Conservation (phyloP, 495 filamentous ascomycete species). For the Tuber microsphaerosporum region DNA sequence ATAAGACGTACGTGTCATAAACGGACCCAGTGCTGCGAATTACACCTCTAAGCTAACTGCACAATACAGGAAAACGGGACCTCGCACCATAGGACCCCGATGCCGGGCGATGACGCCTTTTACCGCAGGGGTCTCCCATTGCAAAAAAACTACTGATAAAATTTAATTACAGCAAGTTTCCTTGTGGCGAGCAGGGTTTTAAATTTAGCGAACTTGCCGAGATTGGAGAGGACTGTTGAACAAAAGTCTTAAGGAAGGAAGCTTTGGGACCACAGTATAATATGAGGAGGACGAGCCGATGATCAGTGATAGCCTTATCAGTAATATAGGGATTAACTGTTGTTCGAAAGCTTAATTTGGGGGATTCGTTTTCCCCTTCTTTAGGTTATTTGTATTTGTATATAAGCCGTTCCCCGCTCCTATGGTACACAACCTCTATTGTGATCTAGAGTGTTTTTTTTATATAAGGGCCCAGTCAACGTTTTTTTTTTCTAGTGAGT, state of each 20-base stretch:
- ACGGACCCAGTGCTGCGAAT: neutral
- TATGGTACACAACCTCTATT: slow-evolving; percentile 1
- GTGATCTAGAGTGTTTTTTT: neutral
- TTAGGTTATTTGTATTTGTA: neutral
- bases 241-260: too few relatives aligned
- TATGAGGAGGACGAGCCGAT: neutral
- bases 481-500: too few relatives aligned
- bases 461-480: neutral
- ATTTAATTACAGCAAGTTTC: too few relatives aligned
- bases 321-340: neutral
- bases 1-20: neutral
- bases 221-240: neutral
- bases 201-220: neutral
- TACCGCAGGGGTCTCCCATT: neutral
- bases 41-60: too few relatives aligned
- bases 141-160: too few relatives aligned
- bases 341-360: neutral
- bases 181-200: too few relatives aligned
- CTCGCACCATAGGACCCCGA: neutral
- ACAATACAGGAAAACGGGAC: too few relatives aligned
- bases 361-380: neutral
- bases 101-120: neutral
- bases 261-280: too few relatives aligned
- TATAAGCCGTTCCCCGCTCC: neutral
- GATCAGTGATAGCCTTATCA: neutral